Base-by-base conservation (phyloP, 2,329 filamentous ascomycete species). In the Colletotrichum costaricense region DNA sequence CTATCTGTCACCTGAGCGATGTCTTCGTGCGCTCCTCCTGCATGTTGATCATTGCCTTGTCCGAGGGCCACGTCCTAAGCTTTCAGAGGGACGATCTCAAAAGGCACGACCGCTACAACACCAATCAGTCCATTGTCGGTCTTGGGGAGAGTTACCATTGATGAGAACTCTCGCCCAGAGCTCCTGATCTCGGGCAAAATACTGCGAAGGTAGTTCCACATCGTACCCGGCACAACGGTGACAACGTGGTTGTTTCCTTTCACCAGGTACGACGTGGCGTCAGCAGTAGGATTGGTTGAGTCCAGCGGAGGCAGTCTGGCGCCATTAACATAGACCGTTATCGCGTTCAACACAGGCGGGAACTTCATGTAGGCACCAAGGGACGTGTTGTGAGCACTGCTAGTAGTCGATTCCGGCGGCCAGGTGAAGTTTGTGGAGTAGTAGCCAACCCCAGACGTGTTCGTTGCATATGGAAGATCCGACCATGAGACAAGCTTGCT, bases 71-170 rank as follows among this genome's bases (percentile, higher is more conserved):
- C 2, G 1, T 5, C 35, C 14, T 42, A 42, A 42, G 12, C 38
- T 19, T 42, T 16, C 38, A 42, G 14, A 16, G 3, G 38, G 38
- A 42, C 6, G 4, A 16, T 16, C 38, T 68, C 35, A 19, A 38
- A 63, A 4, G 72, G 72, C 2, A 71, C n/a, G 6, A 74, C 58
- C 16, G 19, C 26, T 7, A 67, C 68, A 11, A 4, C 16, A 19
- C 72, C 72, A 6, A 74, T 60, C 16, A 74, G 3, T 7, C 72
- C 69, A 12, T 72, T 74, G 5, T 68, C 69, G 5, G 60, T 72
- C 12, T 60, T 63, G 4, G 66, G 49, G 5, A 46, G 33, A 42
- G 14, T 14, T 2, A 14, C 14, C 1, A 42, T 19, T 19, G 38
- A 5, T 33, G 38, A 14, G 24, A 6, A 54, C 28, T 4, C 63